Evolutionary conservation across 2,329 filamentous ascomycete genomes (phyloP), one percentile per base, ranked within the genome.

Genomic region (Grosmannia clavigera): DNA sequence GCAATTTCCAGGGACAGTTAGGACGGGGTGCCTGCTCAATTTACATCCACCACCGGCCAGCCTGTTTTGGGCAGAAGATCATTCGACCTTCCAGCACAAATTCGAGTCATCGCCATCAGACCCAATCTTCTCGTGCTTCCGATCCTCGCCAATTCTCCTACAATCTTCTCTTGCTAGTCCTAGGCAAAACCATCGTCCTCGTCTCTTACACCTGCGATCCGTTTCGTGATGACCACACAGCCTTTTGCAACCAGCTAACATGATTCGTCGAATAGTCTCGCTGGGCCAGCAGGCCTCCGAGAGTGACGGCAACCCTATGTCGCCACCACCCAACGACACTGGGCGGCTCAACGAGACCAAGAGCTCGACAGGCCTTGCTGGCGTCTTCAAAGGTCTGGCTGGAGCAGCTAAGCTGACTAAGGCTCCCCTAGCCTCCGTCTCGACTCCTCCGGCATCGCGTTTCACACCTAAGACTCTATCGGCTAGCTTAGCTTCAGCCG

Each of bases 331-430:
- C 66, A 80, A 80, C 75, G 81, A 85, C 75, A 78, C 77, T 67
- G 69, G 74, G 65, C 75, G 77, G 62, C 77, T 78, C 64, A 76
- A 78, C 67, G 82, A 86, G 69, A 74, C 79, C 61, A 80, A 76
- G 72, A 77, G 73, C 67, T 70, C 76, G 50, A 76, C 82, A 63
- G 81, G 81, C 65, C 75, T 86, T 66, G 82, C 81, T 66, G 80
- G 81, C 65, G 82, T 86, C 63, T 82, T 86, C 68, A 84, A 83
- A 67, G 82, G 80, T 65, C 73, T 86, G 66, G 79, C 83, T 56
- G 77, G 77, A 5, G 76, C 76, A 5, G 76, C 76, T 61, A 83
- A 78, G 70, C 72, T 78, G 61, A 75, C 75, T 54, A 84, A 80
- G 66, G 77, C 79, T 3, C 53, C 62, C 3, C 31, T 60, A 3